Evolutionary conservation across 2,329 filamentous ascomycete genomes (phyloP).

Genomic region (Hymenotorrendiella dingleyae): DNA sequence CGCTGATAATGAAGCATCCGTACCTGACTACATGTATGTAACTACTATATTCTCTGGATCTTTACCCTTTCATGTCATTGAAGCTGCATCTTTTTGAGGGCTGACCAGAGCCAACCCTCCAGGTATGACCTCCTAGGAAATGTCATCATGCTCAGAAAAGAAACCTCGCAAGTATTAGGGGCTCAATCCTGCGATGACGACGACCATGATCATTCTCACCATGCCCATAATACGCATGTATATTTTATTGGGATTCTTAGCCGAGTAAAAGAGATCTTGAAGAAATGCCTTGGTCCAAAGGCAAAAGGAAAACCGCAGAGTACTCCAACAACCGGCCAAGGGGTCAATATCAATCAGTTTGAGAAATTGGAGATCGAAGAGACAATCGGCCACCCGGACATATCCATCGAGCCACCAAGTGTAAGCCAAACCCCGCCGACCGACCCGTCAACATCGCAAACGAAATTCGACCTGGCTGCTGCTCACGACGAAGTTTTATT

Average conservation of each 20-base stretch:
- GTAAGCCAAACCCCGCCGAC: not conserved
- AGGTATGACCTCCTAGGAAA: not conserved
- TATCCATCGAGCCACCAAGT: not conserved
- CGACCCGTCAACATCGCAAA: too few relatives aligned
- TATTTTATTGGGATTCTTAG: not conserved
- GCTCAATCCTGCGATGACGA: too few relatives aligned
- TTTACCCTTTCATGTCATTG: too few relatives aligned
- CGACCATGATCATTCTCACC: not conserved
- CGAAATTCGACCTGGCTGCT: not conserved
- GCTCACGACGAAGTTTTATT: not conserved
- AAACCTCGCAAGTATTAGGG: too few relatives aligned
- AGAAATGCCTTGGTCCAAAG: not conserved
- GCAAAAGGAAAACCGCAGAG: not conserved
- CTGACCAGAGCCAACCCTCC: too few relatives aligned
- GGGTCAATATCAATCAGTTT: not conserved
- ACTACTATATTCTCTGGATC: too few relatives aligned
- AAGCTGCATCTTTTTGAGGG: too few relatives aligned
- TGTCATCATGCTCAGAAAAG: not conserved
- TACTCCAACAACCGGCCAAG: not conserved
- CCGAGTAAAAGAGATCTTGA: not conserved
- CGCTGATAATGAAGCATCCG: not conserved
- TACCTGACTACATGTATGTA: not conserved
- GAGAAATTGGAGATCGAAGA: not conserved
- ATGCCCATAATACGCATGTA: too few relatives aligned
- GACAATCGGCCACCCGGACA: not conserved